Conservation (phyloP, 2,329 filamentous ascomycete genomes). For the Coleophoma eucalyptorum region DNA sequence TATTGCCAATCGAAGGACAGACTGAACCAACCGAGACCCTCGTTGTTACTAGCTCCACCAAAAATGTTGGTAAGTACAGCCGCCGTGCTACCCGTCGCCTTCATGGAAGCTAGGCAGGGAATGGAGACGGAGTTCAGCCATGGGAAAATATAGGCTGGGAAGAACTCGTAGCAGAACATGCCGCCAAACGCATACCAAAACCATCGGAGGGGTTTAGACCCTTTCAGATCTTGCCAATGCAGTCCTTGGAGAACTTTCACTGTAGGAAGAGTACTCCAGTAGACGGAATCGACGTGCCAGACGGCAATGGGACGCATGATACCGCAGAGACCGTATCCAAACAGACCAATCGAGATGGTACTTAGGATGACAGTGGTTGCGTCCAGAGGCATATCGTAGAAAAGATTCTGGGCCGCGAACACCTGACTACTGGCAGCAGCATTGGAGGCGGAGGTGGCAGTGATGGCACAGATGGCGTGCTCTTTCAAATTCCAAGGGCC, state of each 20-base stretch:
- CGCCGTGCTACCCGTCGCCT: conserved; percentile 40
- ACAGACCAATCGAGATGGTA: conserved; percentile 41
- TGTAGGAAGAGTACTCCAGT: conserved; percentile 35
- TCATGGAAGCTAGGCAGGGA: conserved; percentile 40
- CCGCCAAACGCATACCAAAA: conserved; percentile 37
- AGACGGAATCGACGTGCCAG: conserved; percentile 45
- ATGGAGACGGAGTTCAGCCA: conserved; percentile 38
- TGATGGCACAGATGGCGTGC: conserved; percentile 50
- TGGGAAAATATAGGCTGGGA: conserved; percentile 44
- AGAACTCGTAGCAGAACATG: conserved; percentile 43
- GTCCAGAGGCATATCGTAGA: conserved; percentile 36
- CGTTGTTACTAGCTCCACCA: conserved; percentile 40
- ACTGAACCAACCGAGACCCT: conserved; percentile 38
- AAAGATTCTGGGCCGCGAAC: conserved; percentile 42
- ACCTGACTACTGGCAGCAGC: conserved; percentile 36
- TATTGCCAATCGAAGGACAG: conserved; percentile 42
- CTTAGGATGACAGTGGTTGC: conserved; percentile 38
- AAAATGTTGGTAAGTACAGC: conserved; percentile 42
- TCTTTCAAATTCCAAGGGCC: conserved; percentile 52
- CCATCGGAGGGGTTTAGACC: conserved; percentile 33
- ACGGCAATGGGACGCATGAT: conserved; percentile 40
- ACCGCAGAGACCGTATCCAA: conserved; percentile 46
- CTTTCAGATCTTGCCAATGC: conserved; percentile 32
- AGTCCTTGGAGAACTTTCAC: conserved; percentile 35
- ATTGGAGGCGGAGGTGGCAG: conserved; percentile 49